A percentile compares a stretch with the other conserved stretches of the same genome.
Evolutionary conservation across 495 filamentous ascomycete genomes (phyloP).

Genomic region (Hypoxylon intermedium): DNA sequence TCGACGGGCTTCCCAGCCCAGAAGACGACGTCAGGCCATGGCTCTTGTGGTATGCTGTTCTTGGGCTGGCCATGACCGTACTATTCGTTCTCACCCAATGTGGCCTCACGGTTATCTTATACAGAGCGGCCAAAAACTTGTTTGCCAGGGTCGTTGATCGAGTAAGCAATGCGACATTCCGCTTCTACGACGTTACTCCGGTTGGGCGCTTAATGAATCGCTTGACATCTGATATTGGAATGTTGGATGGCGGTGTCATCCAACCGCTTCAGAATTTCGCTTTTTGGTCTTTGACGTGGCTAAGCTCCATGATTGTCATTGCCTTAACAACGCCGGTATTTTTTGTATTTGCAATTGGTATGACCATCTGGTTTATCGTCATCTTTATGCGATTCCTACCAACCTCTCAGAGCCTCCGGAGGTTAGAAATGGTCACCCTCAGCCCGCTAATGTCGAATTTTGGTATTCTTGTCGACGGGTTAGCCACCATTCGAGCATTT

Average conservation of each 20-base stretch:
- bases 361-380: constrained; percentile 67
- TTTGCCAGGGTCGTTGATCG: constrained; percentile 71
- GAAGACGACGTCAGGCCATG: constrained; percentile 73
- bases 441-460: constrained; percentile 87
- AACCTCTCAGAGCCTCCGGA: constrained; percentile 78
- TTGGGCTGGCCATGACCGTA: constrained; percentile 66
- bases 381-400: constrained; percentile 79
- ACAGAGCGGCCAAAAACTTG: constrained; percentile 73
- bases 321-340: constrained; percentile 76
- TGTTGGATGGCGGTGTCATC: constrained; percentile 79
- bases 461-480: constrained; percentile 76
- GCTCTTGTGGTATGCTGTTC: constrained; percentile 69
- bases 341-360: constrained; percentile 68
- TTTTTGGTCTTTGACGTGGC: constrained; percentile 70
- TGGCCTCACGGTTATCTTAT: constrained; percentile 73
- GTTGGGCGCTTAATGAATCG: constrained; percentile 87
- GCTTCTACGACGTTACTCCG: constrained; percentile 86
- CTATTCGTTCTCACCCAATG: constrained; percentile 60
- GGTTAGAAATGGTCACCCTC: constrained; percentile 83
- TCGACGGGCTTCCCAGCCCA: constrained; percentile 69
- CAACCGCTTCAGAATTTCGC: constrained; percentile 69
- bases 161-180: constrained; percentile 80
- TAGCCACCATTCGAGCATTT: constrained; percentile 82
- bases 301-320: constrained; percentile 75
- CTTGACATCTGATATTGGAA: constrained; percentile 83